Evolutionary conservation across 345 rosid genomes (phyloP).

Genomic region (Angophora floribunda): DNA sequence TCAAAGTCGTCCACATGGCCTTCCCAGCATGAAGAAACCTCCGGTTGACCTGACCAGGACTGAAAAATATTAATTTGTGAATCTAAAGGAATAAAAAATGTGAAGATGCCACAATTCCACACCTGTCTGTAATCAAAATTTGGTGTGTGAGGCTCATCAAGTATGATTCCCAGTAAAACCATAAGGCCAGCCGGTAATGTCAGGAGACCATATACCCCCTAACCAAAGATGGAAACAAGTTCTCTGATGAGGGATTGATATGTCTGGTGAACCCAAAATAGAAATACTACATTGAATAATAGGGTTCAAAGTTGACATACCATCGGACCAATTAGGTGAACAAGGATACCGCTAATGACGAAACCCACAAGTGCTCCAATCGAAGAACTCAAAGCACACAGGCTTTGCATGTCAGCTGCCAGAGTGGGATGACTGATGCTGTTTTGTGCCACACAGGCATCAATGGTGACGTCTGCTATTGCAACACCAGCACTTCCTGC

Average conservation of each 20-base stretch:
- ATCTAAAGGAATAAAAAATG: neutral
- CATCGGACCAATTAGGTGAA: conserved; percentile 84
- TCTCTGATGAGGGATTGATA: neutral
- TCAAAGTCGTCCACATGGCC: conserved; percentile 81
- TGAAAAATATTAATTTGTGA: neutral
- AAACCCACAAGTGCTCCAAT: conserved; percentile 77
- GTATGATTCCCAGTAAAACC: conserved; percentile 47
- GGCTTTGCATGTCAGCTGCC: conserved; percentile 92
- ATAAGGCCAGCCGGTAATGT: conserved; percentile 59
- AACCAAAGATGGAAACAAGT: conserved; percentile 4
- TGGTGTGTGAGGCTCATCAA: conserved; percentile 41
- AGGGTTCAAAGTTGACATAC: conserved; percentile 18
- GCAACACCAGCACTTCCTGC: conserved; percentile 75
- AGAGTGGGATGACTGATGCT: conserved; percentile 66
- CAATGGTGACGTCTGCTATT: conserved; percentile 87
- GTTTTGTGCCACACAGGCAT: conserved; percentile 90
- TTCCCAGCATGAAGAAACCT: conserved; percentile 63
- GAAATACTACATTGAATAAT: neutral
- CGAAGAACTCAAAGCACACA: conserved; percentile 68
- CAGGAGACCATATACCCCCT: conserved; percentile 85
- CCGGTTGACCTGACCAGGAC: conserved; percentile 42
- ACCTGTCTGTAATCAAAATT: conserved; percentile 69
- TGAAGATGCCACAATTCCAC: neutral
- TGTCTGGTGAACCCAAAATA: neutral
- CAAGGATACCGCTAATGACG: conserved; percentile 71